Evolutionary conservation across 805 yeast species (phyloP).

Genomic region (Scheffersomyces coipomensis): DNA sequence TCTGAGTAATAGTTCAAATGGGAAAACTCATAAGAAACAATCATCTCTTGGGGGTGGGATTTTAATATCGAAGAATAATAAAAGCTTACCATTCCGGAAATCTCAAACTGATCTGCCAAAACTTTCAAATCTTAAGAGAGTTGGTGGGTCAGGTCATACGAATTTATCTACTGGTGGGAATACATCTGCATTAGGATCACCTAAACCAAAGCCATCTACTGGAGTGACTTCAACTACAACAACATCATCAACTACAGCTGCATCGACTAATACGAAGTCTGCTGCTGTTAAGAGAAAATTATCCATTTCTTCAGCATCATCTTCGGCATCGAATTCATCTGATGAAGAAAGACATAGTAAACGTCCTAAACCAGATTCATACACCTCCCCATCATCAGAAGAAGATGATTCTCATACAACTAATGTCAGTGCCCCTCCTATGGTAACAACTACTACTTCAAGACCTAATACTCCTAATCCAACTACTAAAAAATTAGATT

Average conservation of each 20-base stretch:
- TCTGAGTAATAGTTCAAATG: too few species aligned
- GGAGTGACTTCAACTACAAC: background rate
- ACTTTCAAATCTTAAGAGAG: background rate
- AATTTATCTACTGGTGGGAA: background rate
- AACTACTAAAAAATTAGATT: slow-evolving; percentile 22
- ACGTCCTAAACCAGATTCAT: slow-evolving; percentile 11
- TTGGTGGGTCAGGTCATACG: background rate
- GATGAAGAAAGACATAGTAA: slow-evolving; percentile 10
- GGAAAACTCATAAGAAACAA: slow-evolving; percentile 4
- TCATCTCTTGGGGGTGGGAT: slow-evolving; percentile 20
- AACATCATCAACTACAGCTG: slow-evolving; percentile 1
- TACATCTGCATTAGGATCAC: background rate
- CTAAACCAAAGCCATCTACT: background rate
- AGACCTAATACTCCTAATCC: background rate
- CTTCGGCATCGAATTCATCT: slow-evolving; percentile 3
- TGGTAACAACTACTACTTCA: background rate
- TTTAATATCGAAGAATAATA: slow-evolving; percentile 10
- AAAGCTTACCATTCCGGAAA: slow-evolving; percentile 1
- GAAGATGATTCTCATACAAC: slow-evolving; percentile 21
- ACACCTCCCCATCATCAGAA: slow-evolving; percentile 38
- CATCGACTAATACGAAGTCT: slow-evolving; percentile 1
- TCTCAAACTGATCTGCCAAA: slow-evolving; percentile 2
- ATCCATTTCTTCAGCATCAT: slow-evolving; percentile 7
- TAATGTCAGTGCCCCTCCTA: background rate
- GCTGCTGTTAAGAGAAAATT: slow-evolving; percentile 5